A percentile compares a stretch with the other conserved stretches of the same genome.
phyloP scores from a whole-genome alignment of 257 asterid species.

The Solanum pimpinellifolium region DNA sequence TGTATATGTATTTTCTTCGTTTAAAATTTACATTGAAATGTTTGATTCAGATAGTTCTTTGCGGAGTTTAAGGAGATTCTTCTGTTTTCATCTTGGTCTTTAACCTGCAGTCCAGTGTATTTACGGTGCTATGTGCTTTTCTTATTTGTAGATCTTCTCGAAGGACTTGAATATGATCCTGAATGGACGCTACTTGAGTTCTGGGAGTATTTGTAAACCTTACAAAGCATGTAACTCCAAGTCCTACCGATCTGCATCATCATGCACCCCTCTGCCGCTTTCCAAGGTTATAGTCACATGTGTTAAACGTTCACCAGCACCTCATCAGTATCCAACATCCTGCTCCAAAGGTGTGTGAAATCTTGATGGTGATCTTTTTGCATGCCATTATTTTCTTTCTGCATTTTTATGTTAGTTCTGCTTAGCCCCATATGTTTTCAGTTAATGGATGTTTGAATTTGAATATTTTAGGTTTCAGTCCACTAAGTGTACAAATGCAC shows the following conservation, averaged over 20 bases:
- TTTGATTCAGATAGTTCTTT: neutral
- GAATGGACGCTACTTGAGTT: conserved; percentile 26
- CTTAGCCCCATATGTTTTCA: neutral
- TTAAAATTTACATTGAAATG: neutral
- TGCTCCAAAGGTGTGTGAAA: conserved; percentile 28
- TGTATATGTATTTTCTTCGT: neutral
- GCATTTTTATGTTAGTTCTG: neutral
- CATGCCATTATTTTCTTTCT: neutral
- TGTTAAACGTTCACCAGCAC: conserved; percentile 8
- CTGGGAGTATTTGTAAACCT: conserved; percentile 26
- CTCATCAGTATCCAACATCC: conserved; percentile 7
- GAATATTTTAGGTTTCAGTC: neutral
- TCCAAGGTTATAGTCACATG: conserved; percentile 8
- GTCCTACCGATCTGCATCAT: conserved; percentile 9
- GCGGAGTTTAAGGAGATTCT: neutral
- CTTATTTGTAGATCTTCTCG: neutral
- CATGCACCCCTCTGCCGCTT: conserved; percentile 3
- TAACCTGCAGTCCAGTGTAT: neutral
- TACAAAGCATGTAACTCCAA: conserved; percentile 15
- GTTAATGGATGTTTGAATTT: neutral
- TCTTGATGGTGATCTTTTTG: neutral
- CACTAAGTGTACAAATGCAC: neutral
- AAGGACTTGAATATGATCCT: conserved; percentile 38
- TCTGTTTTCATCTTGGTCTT: neutral
- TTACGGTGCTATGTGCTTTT: neutral